Base-by-base conservation (phyloP, 2,329 filamentous ascomycete species). In the Diaporthe eres region DNA sequence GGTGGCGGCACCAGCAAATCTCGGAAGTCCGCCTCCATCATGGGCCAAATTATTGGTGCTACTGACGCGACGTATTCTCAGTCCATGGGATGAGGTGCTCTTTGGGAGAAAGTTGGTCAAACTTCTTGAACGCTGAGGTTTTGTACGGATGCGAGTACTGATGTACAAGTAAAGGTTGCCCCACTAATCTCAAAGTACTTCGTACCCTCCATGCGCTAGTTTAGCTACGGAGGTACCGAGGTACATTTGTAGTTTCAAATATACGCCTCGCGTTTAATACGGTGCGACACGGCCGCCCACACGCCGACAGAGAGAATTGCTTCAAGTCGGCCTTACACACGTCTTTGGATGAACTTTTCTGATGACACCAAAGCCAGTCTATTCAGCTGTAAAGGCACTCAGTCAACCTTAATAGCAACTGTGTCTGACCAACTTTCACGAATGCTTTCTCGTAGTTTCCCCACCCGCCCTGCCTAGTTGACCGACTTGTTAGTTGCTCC, bases 1-100 rank as follows among this genome's bases (percentile, higher is more conserved):
- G 74, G 63, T 4, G 63, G 28, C 47, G 71, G 70, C 7, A 28
- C 63, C 37, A 75, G 39, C 19, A 75, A 31, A 10, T 51, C 70
- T 65, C 70, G 25, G n/a, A 77, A 57, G 19, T 71, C 76, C 9
- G 76, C 55, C 61, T 77, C 76, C 76, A 77, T 77, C 2, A 25
- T 74, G 39, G 12, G 49, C 47, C 34, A 42, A 25, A 10, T 39
- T 31, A 2, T n/a, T 42, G 49, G 42, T 70, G 8, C 17, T 39
- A 3, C 31, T 42, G 49, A 42, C 34, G 22, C 34, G 15, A 19
- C 47, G 37, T 55, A 13, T 12, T 19, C 22, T 70, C 65, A 70
- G n/a, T 55, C 65, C 65, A 70, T 39, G 49, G 22, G 51, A 70
- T 37, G 34, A 53, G 22, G 55, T 31, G 34, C 55, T 28, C 34